Conservation (phyloP, 495 filamentous ascomycete species). For the Aspergillus leporis region DNA sequence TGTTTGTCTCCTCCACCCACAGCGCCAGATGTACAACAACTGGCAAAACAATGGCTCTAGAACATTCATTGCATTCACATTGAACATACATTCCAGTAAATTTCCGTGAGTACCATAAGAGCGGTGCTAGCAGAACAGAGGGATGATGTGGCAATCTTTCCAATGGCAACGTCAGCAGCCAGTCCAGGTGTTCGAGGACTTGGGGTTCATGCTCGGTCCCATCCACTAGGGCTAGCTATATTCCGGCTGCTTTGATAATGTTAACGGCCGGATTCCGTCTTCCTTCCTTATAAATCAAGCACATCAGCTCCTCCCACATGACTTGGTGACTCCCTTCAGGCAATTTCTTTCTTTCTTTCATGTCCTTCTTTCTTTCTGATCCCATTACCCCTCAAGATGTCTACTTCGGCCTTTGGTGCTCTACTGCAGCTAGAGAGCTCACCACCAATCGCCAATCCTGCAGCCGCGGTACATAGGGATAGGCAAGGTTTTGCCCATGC, state of each 20-base stretch:
- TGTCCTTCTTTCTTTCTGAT: background rate
- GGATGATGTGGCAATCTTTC: no score
- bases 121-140: no score
- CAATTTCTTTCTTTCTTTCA: background rate
- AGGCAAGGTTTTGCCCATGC: slow-evolving; percentile 26
- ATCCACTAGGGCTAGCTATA: background rate
- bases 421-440: slow-evolving; percentile 39
- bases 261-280: background rate
- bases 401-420: slow-evolving; percentile 27
- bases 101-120: no score
- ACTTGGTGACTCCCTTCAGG: background rate
- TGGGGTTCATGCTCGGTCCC: background rate
- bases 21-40: no score
- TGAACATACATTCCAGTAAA: no score
- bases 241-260: background rate
- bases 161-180: no score
- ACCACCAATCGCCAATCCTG: slow-evolving; percentile 29
- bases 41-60: no score
- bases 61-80: no score
- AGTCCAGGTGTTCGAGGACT: no score
- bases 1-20: background rate
- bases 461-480: slow-evolving; percentile 33
- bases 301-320: background rate
- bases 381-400: slow-evolving; percentile 21
- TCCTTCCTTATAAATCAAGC: background rate